These are phyloP conservation scores for Rhizopogon sp. DNA, from an alignment of 768 basidiomycete genomes.

Conservation along the genomic window DNA sequence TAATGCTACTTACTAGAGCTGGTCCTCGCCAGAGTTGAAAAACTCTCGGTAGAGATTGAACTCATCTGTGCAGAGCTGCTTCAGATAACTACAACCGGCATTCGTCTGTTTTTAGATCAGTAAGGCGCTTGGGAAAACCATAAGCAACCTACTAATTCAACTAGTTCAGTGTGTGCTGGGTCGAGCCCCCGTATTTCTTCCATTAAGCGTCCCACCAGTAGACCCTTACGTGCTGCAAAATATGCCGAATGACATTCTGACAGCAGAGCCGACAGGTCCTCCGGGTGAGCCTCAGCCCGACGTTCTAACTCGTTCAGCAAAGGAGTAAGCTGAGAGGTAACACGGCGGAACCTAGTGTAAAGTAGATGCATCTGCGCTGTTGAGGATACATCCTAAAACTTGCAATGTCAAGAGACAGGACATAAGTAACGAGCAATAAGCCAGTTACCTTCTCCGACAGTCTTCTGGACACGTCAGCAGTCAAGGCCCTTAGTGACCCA, in stretches of 20 bases:
- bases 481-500: slow-evolving; percentile 72
- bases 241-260: slow-evolving; percentile 87
- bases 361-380: slow-evolving; percentile 82
- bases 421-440: background rate
- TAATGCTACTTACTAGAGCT: slow-evolving; percentile 52
- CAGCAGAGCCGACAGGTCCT: slow-evolving; percentile 78
- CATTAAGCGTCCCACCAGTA: slow-evolving; percentile 68
- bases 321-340: slow-evolving; percentile 68
- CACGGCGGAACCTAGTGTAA: slow-evolving; percentile 81
- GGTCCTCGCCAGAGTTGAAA: slow-evolving; percentile 81
- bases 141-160: slow-evolving; percentile 62
- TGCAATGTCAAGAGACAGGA: background rate
- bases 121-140: background rate
- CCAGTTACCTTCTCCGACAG: slow-evolving; percentile 63
- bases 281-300: slow-evolving; percentile 68
- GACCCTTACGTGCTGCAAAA: slow-evolving; percentile 63
- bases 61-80: slow-evolving; percentile 87
- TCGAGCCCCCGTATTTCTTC: slow-evolving; percentile 84
- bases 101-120: slow-evolving; percentile 54
- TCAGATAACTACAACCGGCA: slow-evolving; percentile 88
- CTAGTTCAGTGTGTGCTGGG: slow-evolving; percentile 73
- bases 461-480: slow-evolving; percentile 71
- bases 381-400: slow-evolving; percentile 61
- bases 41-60: slow-evolving; percentile 82
- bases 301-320: slow-evolving; percentile 84